Conservation (phyloP, 192 early-diverging fungal species). For the Chytriomyces confervae region DNA sequence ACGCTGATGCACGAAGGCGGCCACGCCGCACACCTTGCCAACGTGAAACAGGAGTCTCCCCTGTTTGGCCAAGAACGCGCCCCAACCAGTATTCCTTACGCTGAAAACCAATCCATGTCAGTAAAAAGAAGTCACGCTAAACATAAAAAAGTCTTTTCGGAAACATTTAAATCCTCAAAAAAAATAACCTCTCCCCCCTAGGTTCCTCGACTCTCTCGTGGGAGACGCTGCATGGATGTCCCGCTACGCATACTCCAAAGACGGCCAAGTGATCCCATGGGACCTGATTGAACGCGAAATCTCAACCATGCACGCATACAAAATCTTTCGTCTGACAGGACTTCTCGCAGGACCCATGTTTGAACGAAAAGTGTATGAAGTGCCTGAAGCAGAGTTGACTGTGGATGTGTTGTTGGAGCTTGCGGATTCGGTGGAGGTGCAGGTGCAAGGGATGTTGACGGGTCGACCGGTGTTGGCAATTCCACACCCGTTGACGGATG, state of each 20-base stretch:
- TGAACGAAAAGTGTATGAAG: constrained; percentile 39
- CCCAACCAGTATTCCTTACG: constrained; percentile 41
- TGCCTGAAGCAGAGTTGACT: constrained; percentile 42
- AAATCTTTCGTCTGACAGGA: constrained; percentile 34
- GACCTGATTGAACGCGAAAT: constrained; percentile 40
- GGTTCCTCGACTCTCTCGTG: constrained; percentile 40
- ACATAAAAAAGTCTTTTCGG: no score
- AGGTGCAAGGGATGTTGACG: constrained; percentile 38
- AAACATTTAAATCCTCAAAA: no score
- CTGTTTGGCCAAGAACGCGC: constrained; percentile 38
- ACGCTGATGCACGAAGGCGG: constrained; percentile 44
- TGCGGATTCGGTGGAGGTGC: constrained; percentile 35
- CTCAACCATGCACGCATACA: constrained; percentile 28
- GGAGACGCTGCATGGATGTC: constrained; percentile 39
- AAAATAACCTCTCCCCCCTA: no score
- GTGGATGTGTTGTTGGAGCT: constrained; percentile 27
- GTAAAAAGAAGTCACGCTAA: no score
- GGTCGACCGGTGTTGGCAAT: constrained; percentile 33
- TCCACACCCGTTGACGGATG: constrained; percentile 41
- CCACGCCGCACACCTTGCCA: constrained; percentile 38
- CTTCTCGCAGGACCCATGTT: constrained; percentile 37
- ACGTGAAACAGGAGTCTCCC: constrained; percentile 36
- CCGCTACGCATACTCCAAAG: constrained; percentile 34
- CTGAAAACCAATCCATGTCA: constrained; percentile 41
- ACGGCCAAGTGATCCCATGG: constrained; percentile 43